A percentile compares a stretch with the other conserved stretches of the same genome.
Conservation (phyloP, 2,329 filamentous ascomycete genomes). For the Diaporthe citrichinensis region DNA sequence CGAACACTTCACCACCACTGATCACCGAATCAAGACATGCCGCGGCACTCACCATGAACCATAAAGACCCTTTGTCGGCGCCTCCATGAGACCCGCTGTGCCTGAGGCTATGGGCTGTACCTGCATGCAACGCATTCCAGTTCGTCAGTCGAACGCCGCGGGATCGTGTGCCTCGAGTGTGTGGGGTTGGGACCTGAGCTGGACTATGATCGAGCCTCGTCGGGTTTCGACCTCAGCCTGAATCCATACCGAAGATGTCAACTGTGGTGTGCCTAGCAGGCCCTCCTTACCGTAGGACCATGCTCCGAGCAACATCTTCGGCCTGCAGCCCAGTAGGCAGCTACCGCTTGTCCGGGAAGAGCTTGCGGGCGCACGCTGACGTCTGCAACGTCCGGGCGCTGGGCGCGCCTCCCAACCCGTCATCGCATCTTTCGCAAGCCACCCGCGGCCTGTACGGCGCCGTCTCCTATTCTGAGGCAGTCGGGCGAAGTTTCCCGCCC, state of each 20-base stretch:
- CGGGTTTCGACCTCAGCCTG: constrained; percentile 3
- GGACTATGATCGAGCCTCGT: background rate
- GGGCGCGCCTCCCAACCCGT: constrained; percentile 27
- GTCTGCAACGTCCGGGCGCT: constrained; percentile 34
- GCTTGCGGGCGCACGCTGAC: constrained; percentile 33
- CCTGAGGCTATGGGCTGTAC: constrained; percentile 33
- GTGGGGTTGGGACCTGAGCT: constrained; percentile 9
- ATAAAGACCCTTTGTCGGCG: constrained; percentile 20
- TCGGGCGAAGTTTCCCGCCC: constrained; percentile 39
- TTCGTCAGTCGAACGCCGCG: constrained; percentile 3
- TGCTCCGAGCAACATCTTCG: constrained; percentile 7
- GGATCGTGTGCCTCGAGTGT: background rate
- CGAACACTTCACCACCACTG: constrained; percentile 29
- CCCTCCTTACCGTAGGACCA: background rate
- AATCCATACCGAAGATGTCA: constrained; percentile 7
- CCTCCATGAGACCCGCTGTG: constrained; percentile 22
- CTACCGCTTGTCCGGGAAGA: constrained; percentile 34
- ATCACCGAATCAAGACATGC: constrained; percentile 2
- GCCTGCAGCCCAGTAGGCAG: constrained; percentile 10
- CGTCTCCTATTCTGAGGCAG: constrained; percentile 34
- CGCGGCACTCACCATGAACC: constrained; percentile 28
- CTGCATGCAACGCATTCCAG: constrained; percentile 39
- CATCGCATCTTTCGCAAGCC: constrained; percentile 30
- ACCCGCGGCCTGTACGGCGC: constrained; percentile 19
- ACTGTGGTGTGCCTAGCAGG: background rate